These are phyloP conservation scores for Pestalotiopsis fici DNA, from an alignment of 2,329 filamentous ascomycete species.

Conservation along the genomic window DNA sequence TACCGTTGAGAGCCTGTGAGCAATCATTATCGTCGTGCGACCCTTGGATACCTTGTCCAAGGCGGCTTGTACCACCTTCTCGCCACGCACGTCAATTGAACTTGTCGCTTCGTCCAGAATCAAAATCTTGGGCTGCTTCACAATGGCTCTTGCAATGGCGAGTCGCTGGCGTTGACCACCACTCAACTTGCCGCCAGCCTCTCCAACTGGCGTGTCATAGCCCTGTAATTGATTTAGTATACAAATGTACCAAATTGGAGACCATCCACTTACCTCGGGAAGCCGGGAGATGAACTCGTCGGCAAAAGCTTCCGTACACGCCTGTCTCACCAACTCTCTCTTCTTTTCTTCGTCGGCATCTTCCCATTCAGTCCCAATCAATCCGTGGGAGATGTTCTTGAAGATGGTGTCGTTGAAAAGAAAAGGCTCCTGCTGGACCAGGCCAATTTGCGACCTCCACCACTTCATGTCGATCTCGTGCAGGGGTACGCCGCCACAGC, in stretches of 20 bases:
- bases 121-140: constrained; percentile 64
- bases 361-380: constrained; percentile 56
- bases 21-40: constrained; percentile 67
- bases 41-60: constrained; percentile 56
- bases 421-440: constrained; percentile 70
- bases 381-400: constrained; percentile 61
- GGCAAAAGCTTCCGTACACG: constrained; percentile 58
- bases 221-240: constrained; percentile 29
- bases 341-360: constrained; percentile 47
- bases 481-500: constrained; percentile 53
- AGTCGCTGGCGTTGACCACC: constrained; percentile 70
- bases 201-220: constrained; percentile 65
- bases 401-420: constrained; percentile 68
- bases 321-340: constrained; percentile 47
- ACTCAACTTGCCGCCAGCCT: constrained; percentile 64
- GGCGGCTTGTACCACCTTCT: constrained; percentile 55
- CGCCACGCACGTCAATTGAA: constrained; percentile 47
- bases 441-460: constrained; percentile 62
- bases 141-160: constrained; percentile 66
- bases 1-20: constrained; percentile 60
- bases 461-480: constrained; percentile 63
- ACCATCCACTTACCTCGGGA: constrained; percentile 35
- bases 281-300: constrained; percentile 58
- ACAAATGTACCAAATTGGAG: constrained; percentile 10
- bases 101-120: constrained; percentile 70